Evolutionary conservation across 169 alveolate species (phyloP), one percentile per base, ranked within the genome.

Genomic region (Plasmodium blacklocki): DNA sequence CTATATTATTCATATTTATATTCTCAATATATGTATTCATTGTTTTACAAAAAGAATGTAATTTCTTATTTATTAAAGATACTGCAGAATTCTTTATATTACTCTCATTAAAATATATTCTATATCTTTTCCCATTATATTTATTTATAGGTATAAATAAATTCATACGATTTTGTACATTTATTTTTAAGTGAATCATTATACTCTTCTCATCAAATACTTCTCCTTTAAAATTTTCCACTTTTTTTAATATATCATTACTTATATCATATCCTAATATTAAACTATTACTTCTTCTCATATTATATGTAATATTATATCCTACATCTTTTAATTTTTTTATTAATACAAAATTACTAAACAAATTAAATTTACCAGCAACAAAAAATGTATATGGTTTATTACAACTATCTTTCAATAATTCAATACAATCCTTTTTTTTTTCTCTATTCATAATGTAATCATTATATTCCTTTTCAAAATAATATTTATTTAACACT

Each of bases 81-180:
- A 14, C 32, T 5, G 75, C 19, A 49, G 62, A 45, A 76, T 43
- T 66, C 18, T 64, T 68, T 63, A 76, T 66, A 66, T 76, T 76
- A 5, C 62, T 64, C 7, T 76, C 78, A 23, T 76, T 76, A 19
- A 76, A 11, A n/a, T 39, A 19, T 7, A 50, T 29, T 19, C 64
- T 76, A 71, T 64, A 76, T 39, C 54, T 66, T 32, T 76, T 76
- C 47, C 78, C 89, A 45, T 76, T 76, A 76, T 76, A 26, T 63
- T 64, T 66, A 52, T 76, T 76, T 50, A 63, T 66, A 43, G 89
- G 89, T 12, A 54, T 58, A 66, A 64, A 76, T 9, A 76, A 32
- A 49, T 76, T 68, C 5, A 64, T 63, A 45, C 56, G 60, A 29
- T 76, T 76, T 18, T 64, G 45, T 11, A 76, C 5, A 14, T 76